These are phyloP conservation scores for Canavalia gladiata DNA, from an alignment of 306 rosid species.

Conservation along the genomic window DNA sequence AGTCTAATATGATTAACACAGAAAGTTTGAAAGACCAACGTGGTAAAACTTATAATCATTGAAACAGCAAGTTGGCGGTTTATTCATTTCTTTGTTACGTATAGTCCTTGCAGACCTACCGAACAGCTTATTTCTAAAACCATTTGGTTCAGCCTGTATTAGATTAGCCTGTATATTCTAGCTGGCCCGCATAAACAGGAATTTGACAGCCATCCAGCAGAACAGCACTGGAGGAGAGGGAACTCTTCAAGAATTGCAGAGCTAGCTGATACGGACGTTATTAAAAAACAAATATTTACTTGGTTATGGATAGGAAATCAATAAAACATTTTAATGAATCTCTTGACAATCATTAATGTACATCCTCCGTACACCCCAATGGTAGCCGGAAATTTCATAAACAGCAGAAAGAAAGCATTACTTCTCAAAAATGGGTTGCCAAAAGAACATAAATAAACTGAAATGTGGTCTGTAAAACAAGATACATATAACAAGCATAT, in stretches of 20 bases:
- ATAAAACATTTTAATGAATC: conserved; percentile 27
- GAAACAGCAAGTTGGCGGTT: too few relatives aligned
- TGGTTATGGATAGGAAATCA: neutral
- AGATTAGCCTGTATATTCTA: too few relatives aligned
- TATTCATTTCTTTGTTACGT: neutral
- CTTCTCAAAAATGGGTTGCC: conserved; percentile 40
- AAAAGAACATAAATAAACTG: neutral
- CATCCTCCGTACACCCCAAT: conserved; percentile 32
- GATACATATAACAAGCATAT: conserved; percentile 37
- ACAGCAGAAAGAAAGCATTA: neutral
- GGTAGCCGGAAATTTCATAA: conserved; percentile 26
- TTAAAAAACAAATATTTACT: neutral
- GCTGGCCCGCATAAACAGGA: neutral
- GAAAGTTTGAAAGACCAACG: neutral
- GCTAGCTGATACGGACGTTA: neutral
- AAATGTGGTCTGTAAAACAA: conserved; percentile 33
- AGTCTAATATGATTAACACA: neutral
- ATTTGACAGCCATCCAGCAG: neutral
- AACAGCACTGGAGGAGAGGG: neutral
- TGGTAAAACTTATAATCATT: neutral
- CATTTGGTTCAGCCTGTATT: neutral
- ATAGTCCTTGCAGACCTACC: too few relatives aligned
- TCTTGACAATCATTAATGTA: conserved; percentile 11
- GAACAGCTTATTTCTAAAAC: neutral
- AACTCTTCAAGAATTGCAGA: neutral